phyloP scores from a whole-genome alignment of 768 basidiomycete genomes.

The Hypholoma sublateritium region DNA sequence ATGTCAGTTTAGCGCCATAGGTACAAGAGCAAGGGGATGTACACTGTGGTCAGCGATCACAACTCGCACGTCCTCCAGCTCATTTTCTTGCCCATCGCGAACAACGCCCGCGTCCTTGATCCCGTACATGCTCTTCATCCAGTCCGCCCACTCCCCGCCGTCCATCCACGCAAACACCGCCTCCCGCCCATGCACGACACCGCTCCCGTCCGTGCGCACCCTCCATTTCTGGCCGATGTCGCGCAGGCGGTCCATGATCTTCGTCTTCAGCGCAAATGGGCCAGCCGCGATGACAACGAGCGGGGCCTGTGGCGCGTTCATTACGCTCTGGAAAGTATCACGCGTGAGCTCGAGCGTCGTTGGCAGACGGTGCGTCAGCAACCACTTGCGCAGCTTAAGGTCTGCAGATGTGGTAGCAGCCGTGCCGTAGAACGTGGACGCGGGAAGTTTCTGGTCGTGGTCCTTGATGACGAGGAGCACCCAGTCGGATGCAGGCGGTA shows the following conservation, averaged over 20 bases:
- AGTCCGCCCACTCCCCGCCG: constrained; percentile 75
- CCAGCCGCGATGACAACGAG: constrained; percentile 75
- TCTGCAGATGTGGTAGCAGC: constrained; percentile 19
- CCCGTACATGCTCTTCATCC: constrained; percentile 93
- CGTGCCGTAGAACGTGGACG: constrained; percentile 42
- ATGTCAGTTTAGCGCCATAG: neutral
- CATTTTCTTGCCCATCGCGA: constrained; percentile 17
- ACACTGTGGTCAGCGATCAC: constrained; percentile 86
- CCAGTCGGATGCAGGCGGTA: constrained; percentile 45
- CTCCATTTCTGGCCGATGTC: constrained; percentile 66
- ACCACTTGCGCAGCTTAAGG: constrained; percentile 51
- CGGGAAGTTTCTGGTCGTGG: constrained; percentile 45
- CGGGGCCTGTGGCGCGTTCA: constrained; percentile 76
- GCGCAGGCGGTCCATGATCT: constrained; percentile 45
- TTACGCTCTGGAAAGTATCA: constrained; percentile 80
- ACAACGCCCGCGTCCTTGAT: constrained; percentile 32
- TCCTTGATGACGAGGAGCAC: constrained; percentile 70
- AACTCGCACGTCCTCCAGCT: constrained; percentile 44
- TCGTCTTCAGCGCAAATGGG: constrained; percentile 27
- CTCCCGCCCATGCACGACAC: constrained; percentile 42
- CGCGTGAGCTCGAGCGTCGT: constrained; percentile 71
- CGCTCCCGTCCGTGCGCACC: constrained; percentile 37
- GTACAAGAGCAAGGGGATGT: constrained; percentile 20
- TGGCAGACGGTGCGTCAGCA: constrained; percentile 71
- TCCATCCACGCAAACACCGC: constrained; percentile 94